phyloP scores from a whole-genome alignment of 768 basidiomycete genomes.

The Melanogaster broomeanus region DNA sequence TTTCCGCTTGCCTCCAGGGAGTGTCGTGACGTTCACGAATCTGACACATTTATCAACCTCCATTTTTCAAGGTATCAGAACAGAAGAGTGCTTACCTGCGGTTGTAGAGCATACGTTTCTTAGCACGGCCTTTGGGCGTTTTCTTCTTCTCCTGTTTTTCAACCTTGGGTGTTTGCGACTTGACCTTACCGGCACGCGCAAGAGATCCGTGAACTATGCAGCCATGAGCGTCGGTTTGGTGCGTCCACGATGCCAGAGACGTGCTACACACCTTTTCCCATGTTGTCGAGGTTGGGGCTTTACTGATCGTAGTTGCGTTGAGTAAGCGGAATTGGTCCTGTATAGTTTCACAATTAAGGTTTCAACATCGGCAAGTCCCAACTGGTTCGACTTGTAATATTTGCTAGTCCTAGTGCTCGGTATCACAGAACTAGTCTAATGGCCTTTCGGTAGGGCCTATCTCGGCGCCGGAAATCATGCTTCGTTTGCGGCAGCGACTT shows the following conservation, averaged over 20 bases:
- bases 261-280: constrained; percentile 65
- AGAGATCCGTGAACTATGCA: constrained; percentile 93
- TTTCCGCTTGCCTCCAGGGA: constrained; percentile 90
- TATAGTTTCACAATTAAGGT: constrained; percentile 43
- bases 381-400: not conserved
- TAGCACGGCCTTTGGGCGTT: constrained; percentile 94
- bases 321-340: constrained; percentile 34
- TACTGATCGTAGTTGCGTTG: constrained; percentile 29
- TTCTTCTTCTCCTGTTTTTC: constrained; percentile 99
- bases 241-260: constrained; percentile 3
- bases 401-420: too few species aligned
- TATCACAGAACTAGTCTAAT: too few species aligned
- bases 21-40: constrained; percentile 92
- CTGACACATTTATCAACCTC: constrained; percentile 36
- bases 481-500: too few species aligned
- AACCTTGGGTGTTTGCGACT: constrained; percentile 97
- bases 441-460: too few species aligned
- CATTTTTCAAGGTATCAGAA: not conserved
- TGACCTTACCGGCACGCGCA: constrained; percentile 99
- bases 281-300: constrained; percentile 56
- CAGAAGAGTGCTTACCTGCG: constrained; percentile 65
- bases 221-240: not conserved
- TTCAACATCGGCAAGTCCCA: constrained; percentile 35
- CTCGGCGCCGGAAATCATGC: too few species aligned
- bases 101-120: constrained; percentile 95